Conservation (phyloP, 2,329 filamentous ascomycete species). For the Phyllosticta citribraziliensis region DNA sequence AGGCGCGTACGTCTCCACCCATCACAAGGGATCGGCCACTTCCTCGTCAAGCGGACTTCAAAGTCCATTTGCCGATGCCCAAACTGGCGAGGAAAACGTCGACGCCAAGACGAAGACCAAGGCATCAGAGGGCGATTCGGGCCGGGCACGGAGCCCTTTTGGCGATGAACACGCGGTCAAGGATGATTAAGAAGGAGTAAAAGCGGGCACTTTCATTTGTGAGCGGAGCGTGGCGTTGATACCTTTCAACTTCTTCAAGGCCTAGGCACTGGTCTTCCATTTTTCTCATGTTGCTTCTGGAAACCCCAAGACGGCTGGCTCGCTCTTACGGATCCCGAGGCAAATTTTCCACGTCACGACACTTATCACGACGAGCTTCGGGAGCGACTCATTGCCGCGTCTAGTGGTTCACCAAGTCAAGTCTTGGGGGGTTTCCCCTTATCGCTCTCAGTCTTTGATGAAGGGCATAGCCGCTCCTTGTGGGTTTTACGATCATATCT, state of each 20-base stretch:
- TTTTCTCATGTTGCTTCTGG: constrained; percentile 4
- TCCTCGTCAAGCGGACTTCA: constrained; percentile 17
- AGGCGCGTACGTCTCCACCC: constrained; percentile 25
- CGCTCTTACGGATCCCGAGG: constrained; percentile 6
- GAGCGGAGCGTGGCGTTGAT: background rate
- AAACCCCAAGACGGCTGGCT: constrained; percentile 9
- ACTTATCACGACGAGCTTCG: constrained; percentile 3
- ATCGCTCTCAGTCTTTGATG: background rate
- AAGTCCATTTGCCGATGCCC: constrained; percentile 28
- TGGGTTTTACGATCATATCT: background rate
- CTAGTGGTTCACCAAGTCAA: background rate
- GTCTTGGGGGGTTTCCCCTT: constrained; percentile 1
- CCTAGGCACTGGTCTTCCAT: background rate
- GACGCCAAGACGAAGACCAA: constrained; percentile 22
- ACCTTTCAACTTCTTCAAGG: background rate
- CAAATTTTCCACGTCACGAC: constrained; percentile 2
- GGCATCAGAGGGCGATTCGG: constrained; percentile 36
- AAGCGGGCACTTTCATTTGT: background rate
- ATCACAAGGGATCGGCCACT: constrained; percentile 17
- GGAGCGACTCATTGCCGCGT: constrained; percentile 5
- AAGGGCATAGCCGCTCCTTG: background rate
- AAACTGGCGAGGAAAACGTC: constrained; percentile 22
- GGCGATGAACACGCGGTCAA: constrained; percentile 8
- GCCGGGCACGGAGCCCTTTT: constrained; percentile 25
- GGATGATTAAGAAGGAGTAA: background rate